Percentiles rank a stretch among this genome's conserved stretches.
Conservation (phyloP, 352 stramenopile species). For the Globisporangium solare region DNA sequence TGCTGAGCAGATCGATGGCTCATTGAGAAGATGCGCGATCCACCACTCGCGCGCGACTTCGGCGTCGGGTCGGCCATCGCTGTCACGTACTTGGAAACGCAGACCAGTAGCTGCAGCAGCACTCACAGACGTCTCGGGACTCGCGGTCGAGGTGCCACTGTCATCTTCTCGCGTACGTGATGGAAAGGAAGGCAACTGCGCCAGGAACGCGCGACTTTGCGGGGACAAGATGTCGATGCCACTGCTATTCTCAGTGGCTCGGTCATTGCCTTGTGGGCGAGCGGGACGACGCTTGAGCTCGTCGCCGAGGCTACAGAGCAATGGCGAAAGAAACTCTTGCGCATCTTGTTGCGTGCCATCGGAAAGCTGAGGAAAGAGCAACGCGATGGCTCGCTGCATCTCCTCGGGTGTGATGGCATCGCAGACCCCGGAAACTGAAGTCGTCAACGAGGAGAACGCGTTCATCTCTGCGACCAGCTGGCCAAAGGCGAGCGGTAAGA, state of each 20-base stretch:
- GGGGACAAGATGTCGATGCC: conserved; percentile 53
- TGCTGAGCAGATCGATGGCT: conserved; percentile 93
- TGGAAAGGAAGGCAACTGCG: conserved; percentile 16
- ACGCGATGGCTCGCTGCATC: conserved; percentile 74
- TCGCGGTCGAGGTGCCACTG: too few species aligned
- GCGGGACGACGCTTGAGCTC: conserved; percentile 77
- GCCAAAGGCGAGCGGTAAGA: conserved; percentile 60
- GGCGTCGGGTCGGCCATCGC: conserved; percentile 89
- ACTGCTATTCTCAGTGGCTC: neutral
- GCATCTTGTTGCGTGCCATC: conserved; percentile 94
- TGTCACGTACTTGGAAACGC: conserved; percentile 71
- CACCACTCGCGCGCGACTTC: conserved; percentile 97
- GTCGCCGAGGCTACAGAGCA: conserved; percentile 92
- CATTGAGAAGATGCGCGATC: conserved; percentile 91
- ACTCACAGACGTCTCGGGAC: neutral
- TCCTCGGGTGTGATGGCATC: conserved; percentile 48
- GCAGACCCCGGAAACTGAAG: conserved; percentile 21
- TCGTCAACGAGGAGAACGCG: conserved; percentile 22
- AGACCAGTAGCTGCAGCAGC: neutral
- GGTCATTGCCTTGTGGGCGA: neutral
- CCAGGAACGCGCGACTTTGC: conserved; percentile 23
- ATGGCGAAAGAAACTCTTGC: conserved; percentile 91
- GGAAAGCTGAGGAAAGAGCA: conserved; percentile 84
- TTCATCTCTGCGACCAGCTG: conserved; percentile 67
- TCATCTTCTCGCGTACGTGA: neutral